Percentiles rank a stretch among this genome's conserved stretches.
phyloP scores from a whole-genome alignment of 2,329 filamentous ascomycete genomes.

The Trichoderma afroharzianum region DNA sequence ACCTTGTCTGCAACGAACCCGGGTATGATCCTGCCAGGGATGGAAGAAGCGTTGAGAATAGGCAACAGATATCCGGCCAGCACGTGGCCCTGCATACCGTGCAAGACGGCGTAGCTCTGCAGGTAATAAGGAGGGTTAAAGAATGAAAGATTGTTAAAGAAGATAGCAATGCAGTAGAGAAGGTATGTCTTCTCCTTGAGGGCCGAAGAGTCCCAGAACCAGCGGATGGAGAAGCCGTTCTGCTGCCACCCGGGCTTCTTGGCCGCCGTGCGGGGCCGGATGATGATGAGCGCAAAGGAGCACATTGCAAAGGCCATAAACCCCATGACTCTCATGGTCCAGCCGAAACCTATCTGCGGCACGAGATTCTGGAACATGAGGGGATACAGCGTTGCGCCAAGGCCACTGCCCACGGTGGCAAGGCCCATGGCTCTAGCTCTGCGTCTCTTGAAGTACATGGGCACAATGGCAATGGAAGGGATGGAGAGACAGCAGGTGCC shows the following conservation, averaged over 20 bases:
- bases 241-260: constrained; percentile 15
- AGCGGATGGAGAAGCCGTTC: constrained; percentile 3
- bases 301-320: constrained; percentile 34
- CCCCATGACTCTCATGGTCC: constrained; percentile 34
- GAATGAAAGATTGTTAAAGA: constrained; percentile 34
- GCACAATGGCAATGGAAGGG: constrained; percentile 36
- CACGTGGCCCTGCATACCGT: constrained; percentile 28
- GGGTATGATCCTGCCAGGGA: constrained; percentile 47
- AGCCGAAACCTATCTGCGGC: constrained; percentile 31
- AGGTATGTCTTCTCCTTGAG: constrained; percentile 28
- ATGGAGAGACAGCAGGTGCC: constrained; percentile 36
- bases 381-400: constrained; percentile 39
- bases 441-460: constrained; percentile 39
- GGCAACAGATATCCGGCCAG: constrained; percentile 46
- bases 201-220: constrained; percentile 18
- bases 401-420: constrained; percentile 38
- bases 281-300: constrained; percentile 28
- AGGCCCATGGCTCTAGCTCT: constrained; percentile 42
- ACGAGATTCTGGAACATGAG: constrained; percentile 34
- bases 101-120: constrained; percentile 39
- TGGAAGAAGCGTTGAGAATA: constrained; percentile 48
- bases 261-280: constrained; percentile 23
- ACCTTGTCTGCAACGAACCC: constrained; percentile 41
- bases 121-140: constrained; percentile 45
- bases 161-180: constrained; percentile 31